Base-by-base conservation (phyloP, 2,329 filamentous ascomycete species). In the Exutisphaerella laricina region DNA sequence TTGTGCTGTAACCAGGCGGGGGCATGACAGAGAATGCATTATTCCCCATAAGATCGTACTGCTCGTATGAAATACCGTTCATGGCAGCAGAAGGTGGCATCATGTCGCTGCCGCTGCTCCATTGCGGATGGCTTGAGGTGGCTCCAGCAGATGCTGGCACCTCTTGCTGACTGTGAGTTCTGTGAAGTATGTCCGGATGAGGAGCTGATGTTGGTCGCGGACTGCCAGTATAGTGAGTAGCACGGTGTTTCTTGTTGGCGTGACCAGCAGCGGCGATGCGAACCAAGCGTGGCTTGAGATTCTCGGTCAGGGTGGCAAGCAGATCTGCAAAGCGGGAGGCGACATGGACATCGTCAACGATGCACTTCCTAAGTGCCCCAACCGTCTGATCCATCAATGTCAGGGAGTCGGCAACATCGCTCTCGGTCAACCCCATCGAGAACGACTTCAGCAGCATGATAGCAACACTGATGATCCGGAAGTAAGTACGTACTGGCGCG, bases 391-490 rank as follows among this genome's bases (percentile, higher is more conserved):
- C 84, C 71, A 92, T 84, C 20, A 92, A 71, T 5, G 75, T 75
- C 21, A 92, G 82, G 50, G 82, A 86, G 34, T 84, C 73, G 57
- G 83, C 80, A 18, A 90, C 83, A 53, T 92, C 85, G 42, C 81
- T 81, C 55, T 86, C 84, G 1, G 84, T 82, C 1, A 85, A 85
- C 13, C 86, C 86, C 1, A 92, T 73, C 1, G 85, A 85, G 63
- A 92, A 90, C 0, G 86, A 90, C 68, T 83, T 92, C 37, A 92
- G 75, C 13, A 92, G 65, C 58, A 92, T 89, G 78, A 90, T 89
- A 49, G 85, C 84, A 3, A 86, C 85, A 45, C 82, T 86, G 51
- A 90, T 87, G 60, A 92, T 90, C 43, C 86, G 80, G 68, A 92
- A 89, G 62, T 90, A 90, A 0, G 86, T 90, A 34, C 86, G 75